Evolutionary conservation across 2,329 filamentous ascomycete species (phyloP), one percentile per base, ranked within the genome.

Genomic region (Arthroderma uncinatum): DNA sequence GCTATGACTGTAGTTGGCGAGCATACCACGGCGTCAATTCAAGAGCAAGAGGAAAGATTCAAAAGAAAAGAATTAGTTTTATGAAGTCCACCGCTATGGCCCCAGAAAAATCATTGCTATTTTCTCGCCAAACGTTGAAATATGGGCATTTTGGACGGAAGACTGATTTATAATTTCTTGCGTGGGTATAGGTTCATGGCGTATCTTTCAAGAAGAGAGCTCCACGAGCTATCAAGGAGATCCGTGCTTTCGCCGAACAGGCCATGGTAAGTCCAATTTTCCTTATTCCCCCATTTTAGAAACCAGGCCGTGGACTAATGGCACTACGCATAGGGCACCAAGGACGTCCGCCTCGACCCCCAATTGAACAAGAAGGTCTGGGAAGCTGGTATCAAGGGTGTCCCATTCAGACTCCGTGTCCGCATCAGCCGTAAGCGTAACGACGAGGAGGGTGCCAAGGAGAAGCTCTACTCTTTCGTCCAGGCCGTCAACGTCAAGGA

Each of bases 281-380:
- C 39, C 37, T 37, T 47, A 34, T 53, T 54, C 44, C 50, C 58
- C 34, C 55, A 44, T 50, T 47, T 16, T 23, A 28, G 1, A 55
- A 47, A 37, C 4, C 5, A 33, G 34, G 19, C 9, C 16, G 21
- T 23, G 19, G 16, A 30, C 57, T 59, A 60, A 58, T 19, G 37
- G 3, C 28, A 42, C 48, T 33, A 33, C 34, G 34, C 9, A 25
- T 50, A 98, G 93, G 92, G 92, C 75, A 98, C 93, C 79, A 79
- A 82, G 72, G 93, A 98, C 76, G 93, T 98, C 79, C 93, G 93
- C 71, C 80, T 98, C 74, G 93, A 98, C 84, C 93, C 93, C 73
- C 87, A 93, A 81, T 81, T 98, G 73, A 98, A 98, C 87, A 98
- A 98, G 89, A 97, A 98, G 85, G 92, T 98, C 76, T 98, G 93